A percentile compares a stretch with the other conserved stretches of the same genome.
Evolutionary conservation across 2,329 filamentous ascomycete species (phyloP).

Genomic region (Nigrograna mackinnonii): DNA sequence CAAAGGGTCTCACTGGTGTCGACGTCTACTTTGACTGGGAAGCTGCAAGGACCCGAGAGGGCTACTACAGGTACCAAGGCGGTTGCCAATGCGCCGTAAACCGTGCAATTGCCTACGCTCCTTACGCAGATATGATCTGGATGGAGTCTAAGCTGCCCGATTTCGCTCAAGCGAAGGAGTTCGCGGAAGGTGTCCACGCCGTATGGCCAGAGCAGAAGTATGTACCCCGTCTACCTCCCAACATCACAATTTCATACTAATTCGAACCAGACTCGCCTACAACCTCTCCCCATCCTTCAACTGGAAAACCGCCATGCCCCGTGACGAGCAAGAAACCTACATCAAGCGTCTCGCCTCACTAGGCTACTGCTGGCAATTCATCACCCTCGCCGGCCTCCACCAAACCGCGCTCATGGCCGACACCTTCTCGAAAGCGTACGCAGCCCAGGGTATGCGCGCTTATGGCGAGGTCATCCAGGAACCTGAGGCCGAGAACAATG

Average conservation of each 20-base stretch:
- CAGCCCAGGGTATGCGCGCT: conserved; percentile 85
- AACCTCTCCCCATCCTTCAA: conserved; percentile 99
- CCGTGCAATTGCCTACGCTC: conserved; percentile 87
- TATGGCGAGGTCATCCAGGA: conserved; percentile 98
- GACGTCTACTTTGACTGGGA: conserved; percentile 97
- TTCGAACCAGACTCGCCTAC: conserved; percentile 76
- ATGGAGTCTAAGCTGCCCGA: conserved; percentile 99
- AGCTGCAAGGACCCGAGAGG: conserved; percentile 86
- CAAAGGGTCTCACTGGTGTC: conserved; percentile 73
- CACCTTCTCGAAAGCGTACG: conserved; percentile 82
- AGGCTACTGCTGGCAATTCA: conserved; percentile 99
- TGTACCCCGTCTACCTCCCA: conserved; percentile 39
- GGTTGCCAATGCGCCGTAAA: conserved; percentile 91
- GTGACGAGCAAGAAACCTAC: conserved; percentile 93
- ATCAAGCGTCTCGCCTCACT: conserved; percentile 84
- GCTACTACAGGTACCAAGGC: conserved; percentile 90
- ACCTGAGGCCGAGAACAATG: conserved; percentile 87
- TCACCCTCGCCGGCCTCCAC: conserved; percentile 96
- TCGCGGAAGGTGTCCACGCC: conserved; percentile 89
- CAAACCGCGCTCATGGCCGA: conserved; percentile 92
- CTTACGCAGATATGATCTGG: conserved; percentile 96
- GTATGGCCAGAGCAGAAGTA: conserved; percentile 97
- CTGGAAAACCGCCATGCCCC: conserved; percentile 97
- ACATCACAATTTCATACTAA: background rate
- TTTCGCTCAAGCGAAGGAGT: conserved; percentile 87